Evolutionary conservation across 441 rosid species (phyloP).

Genomic region (Syzygium syzygioides): DNA sequence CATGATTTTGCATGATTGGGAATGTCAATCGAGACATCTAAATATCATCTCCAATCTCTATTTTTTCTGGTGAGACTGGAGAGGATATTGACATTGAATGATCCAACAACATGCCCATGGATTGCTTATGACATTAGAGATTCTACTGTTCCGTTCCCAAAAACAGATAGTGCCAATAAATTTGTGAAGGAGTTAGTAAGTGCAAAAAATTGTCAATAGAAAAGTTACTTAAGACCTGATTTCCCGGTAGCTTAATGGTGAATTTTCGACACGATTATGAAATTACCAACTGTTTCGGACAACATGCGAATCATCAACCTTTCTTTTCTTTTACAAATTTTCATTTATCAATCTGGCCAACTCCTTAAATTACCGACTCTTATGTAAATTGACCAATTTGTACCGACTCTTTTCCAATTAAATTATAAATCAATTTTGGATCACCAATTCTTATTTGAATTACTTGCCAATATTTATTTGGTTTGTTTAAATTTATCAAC

Average conservation of each 20-base stretch:
- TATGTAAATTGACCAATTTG: neutral
- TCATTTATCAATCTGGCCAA: neutral
- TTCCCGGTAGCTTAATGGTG: neutral
- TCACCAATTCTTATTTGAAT: neutral
- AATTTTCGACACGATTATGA: neutral
- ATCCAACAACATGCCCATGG: neutral
- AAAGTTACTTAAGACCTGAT: neutral
- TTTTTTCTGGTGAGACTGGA: neutral
- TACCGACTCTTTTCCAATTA: neutral
- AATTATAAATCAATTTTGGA: neutral
- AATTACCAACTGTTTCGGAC: neutral
- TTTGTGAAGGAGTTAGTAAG: neutral
- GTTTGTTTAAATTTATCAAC: neutral
- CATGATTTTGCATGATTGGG: neutral
- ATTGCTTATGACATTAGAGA: neutral
- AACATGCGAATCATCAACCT: neutral
- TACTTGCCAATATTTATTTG: neutral
- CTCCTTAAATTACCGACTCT: neutral
- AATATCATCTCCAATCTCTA: neutral
- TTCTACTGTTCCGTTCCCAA: neutral
- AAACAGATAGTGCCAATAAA: neutral
- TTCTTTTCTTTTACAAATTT: neutral
- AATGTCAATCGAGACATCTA: neutral
- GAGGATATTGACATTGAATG: neutral
- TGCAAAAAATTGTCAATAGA: neutral